phyloP scores from a whole-genome alignment of 2,329 filamentous ascomycete species.

The Paracorniculantispora psalliotae region DNA sequence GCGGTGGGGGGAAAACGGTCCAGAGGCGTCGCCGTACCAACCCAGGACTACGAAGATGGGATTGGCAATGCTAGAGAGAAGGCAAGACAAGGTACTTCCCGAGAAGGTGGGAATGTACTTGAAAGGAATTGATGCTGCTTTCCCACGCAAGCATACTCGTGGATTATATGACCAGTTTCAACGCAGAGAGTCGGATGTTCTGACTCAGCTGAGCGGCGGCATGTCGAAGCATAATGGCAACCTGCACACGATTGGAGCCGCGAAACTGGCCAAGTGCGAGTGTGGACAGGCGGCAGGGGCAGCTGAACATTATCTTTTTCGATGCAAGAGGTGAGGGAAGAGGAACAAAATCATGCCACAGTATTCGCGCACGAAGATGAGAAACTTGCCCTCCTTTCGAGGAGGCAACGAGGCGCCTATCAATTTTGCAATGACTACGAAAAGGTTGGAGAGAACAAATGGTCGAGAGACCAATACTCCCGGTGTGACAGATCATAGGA shows the following conservation, averaged over 20 bases:
- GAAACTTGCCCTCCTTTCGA: not conserved
- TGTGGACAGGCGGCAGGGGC: not conserved
- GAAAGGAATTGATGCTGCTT: not conserved
- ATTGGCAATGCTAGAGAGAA: not conserved
- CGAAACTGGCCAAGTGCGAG: not conserved
- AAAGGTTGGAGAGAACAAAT: not conserved
- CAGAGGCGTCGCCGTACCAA: not conserved
- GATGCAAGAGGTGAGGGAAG: not conserved
- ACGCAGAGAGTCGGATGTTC: not conserved
- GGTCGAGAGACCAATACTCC: not conserved
- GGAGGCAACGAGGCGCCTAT: conserved; percentile 5
- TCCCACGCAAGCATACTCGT: not conserved
- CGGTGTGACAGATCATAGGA: not conserved
- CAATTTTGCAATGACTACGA: conserved; percentile 6
- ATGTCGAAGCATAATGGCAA: not conserved
- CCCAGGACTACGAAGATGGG: not conserved
- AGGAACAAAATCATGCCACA: not conserved
- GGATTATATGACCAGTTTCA: not conserved
- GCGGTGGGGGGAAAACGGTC: not conserved
- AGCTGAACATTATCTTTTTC: not conserved
- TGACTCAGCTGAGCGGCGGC: not conserved
- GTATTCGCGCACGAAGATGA: not conserved
- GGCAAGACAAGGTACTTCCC: not conserved
- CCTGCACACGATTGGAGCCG: not conserved
- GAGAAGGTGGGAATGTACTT: not conserved